Evolutionary conservation across 441 rosid species (phyloP).

Genomic region (Mallotus repandus): DNA sequence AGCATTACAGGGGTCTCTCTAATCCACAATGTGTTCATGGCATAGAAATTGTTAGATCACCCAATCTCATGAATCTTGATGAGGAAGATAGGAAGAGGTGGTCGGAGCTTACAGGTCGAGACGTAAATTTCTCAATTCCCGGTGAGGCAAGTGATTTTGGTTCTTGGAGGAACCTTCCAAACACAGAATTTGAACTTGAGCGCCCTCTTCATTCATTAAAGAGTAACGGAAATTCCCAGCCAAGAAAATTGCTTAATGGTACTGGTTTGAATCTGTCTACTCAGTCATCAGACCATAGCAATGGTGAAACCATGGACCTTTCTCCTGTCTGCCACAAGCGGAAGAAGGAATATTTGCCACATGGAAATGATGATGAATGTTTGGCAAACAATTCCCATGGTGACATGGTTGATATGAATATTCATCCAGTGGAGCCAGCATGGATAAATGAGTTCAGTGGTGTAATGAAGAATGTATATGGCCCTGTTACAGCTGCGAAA

Average conservation of each 20-base stretch:
- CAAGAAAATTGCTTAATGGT: conserved; percentile 62
- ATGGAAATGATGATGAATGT: conserved; percentile 53
- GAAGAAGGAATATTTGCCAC: conserved; percentile 56
- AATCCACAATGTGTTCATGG: conserved; percentile 95
- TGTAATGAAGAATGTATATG: conserved; percentile 70
- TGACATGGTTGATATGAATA: conserved; percentile 57
- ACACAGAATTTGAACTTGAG: conserved; percentile 67
- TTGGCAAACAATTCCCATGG: conserved; percentile 36
- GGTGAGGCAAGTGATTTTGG: conserved; percentile 77
- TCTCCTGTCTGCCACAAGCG: conserved; percentile 52
- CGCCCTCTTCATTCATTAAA: conserved; percentile 44
- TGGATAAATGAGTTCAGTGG: conserved; percentile 73
- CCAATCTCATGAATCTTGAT: conserved; percentile 57
- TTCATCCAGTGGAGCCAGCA: conserved; percentile 48
- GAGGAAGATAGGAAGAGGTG: conserved; percentile 76
- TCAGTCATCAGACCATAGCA: conserved; percentile 58
- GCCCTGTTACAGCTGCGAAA: conserved; percentile 84
- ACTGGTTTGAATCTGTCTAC: conserved; percentile 68
- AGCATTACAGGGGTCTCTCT: conserved; percentile 92
- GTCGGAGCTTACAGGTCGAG: conserved; percentile 83
- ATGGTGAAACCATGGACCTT: conserved; percentile 46
- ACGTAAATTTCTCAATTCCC: conserved; percentile 58
- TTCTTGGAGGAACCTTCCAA: conserved; percentile 79
- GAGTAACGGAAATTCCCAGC: conserved; percentile 39
- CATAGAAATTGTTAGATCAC: conserved; percentile 63